phyloP scores from a whole-genome alignment of 1,284 basidiomycete species.

The Singerocomus inundabilis region DNA sequence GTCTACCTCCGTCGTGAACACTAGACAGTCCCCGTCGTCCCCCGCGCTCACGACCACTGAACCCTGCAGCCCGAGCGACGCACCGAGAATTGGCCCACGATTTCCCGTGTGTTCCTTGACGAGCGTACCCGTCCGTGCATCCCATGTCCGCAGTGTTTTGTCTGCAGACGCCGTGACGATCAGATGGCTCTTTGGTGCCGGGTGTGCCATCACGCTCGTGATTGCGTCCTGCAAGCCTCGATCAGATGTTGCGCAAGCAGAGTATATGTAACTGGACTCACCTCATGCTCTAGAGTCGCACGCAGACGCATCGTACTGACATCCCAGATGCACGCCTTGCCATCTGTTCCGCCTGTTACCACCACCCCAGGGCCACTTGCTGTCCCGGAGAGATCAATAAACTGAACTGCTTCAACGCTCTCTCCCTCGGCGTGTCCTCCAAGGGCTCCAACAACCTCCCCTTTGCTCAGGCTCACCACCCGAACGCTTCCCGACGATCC shows the following conservation, averaged over 20 bases:
- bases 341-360: conserved; percentile 91
- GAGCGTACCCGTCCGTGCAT: conserved; percentile 80
- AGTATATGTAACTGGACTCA: conserved; percentile 37
- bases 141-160: conserved; percentile 88
- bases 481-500: conserved; percentile 82
- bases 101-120: conserved; percentile 86
- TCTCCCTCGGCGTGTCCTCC: conserved; percentile 87
- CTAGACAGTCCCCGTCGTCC: conserved; percentile 81
- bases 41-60: conserved; percentile 78
- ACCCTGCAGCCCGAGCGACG: conserved; percentile 68
- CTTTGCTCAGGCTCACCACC: conserved; percentile 83
- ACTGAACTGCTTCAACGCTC: conserved; percentile 87
- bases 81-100: conserved; percentile 74
- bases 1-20: conserved; percentile 65
- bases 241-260: neutral
- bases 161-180: conserved; percentile 87
- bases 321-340: conserved; percentile 94
- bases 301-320: conserved; percentile 80
- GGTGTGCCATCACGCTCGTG: conserved; percentile 75
- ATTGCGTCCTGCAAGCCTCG: conserved; percentile 69
- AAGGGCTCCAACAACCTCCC: conserved; percentile 78
- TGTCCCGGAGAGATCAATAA: conserved; percentile 73
- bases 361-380: conserved; percentile 62
- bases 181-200: conserved; percentile 70
- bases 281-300: conserved; percentile 77